These are phyloP conservation scores for Penicillium maclennaniae DNA, from an alignment of 495 filamentous ascomycete genomes.

Conservation along the genomic window DNA sequence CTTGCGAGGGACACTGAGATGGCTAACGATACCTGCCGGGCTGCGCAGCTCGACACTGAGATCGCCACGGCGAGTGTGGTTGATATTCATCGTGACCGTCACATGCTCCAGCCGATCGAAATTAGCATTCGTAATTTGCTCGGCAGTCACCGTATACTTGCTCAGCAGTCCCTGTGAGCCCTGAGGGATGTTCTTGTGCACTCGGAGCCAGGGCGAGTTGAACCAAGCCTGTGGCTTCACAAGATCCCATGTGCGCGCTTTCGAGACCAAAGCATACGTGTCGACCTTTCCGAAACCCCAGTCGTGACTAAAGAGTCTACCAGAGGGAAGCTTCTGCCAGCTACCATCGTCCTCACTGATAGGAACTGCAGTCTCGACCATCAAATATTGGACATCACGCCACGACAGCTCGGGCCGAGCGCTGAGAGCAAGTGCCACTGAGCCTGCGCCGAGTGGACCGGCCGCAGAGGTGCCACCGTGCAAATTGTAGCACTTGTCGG, in stretches of 20 bases:
- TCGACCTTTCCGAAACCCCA: constrained; percentile 96
- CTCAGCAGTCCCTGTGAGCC: constrained; percentile 77
- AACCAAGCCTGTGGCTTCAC: constrained; percentile 99
- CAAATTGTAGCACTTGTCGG: constrained; percentile 65
- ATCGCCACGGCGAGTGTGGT: constrained; percentile 82
- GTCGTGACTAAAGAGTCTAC: constrained; percentile 85
- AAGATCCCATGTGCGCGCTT: constrained; percentile 75
- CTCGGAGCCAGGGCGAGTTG: constrained; percentile 86
- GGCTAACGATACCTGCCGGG: constrained; percentile 74
- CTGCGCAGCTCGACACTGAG: constrained; percentile 89
- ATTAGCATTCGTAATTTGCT: constrained; percentile 77
- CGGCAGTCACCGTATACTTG: constrained; percentile 68
- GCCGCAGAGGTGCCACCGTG: constrained; percentile 98
- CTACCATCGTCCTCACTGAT: constrained; percentile 69
- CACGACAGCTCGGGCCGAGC: constrained; percentile 84
- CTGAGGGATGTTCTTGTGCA: constrained; percentile 81
- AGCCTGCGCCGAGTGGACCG: constrained; percentile 84
- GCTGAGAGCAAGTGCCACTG: constrained; percentile 87
- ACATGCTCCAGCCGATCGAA: constrained; percentile 86
- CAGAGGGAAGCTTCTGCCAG: constrained; percentile 76
- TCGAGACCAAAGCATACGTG: constrained; percentile 78
- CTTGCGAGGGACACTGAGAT: constrained; percentile 70
- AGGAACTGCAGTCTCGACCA: constrained; percentile 78
- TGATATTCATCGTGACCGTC: constrained; percentile 94
- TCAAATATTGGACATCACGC: constrained; percentile 92